Evolutionary conservation across 208 protist genomes (phyloP), one percentile per base, ranked within the genome.

Genomic region (Crithidia brevicula): DNA sequence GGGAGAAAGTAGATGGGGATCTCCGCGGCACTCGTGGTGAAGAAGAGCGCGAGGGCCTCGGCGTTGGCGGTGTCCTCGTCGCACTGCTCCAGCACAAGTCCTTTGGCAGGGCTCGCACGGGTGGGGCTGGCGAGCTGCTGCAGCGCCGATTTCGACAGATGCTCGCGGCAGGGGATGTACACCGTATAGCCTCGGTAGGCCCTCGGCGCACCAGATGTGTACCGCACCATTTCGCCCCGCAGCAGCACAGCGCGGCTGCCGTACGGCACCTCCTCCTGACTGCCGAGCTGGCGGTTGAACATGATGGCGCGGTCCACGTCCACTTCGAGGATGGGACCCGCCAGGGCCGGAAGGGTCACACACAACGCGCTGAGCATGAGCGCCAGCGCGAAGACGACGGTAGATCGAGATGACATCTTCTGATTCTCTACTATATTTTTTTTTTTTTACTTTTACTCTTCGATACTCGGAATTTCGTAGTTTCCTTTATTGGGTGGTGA

Each of bases 1-100:
- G 71, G 27, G 5, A 94, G 49, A 46, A 89, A 82, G 74, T 92
- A 94, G 15, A 94, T 60, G 11, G 89, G 82, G 42, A 89, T 62
- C 9, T 22, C n/a, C 25, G 60, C 31, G 16, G 69, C 42, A 11
- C 27, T 65, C 2, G 62, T 51, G 4, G 74, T 38, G 50, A 87
- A 78, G 50, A 80, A 72, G n/a, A 74, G 47, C 34, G 79, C 61
- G 3, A 90, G 61, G 18, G 75, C 49, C 43, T 79, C 50, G 54
- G 88, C 83, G 61, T 92, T 91, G 23, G 73, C 68, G 23, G 58
- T 72, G 66, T 89, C 83, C 8, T 30, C 46, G n/a, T 80, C 72
- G 52, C 76, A 87, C 50, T 78, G 66, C 33, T 73, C 85, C 22
- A 92, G 54, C 31, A 90, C 58, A 8, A 95, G 50, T 9, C 86